Evolutionary conservation across 78 protist genomes (phyloP), one percentile per base, ranked within the genome.

Genomic region (Monosiga brevicollis): DNA sequence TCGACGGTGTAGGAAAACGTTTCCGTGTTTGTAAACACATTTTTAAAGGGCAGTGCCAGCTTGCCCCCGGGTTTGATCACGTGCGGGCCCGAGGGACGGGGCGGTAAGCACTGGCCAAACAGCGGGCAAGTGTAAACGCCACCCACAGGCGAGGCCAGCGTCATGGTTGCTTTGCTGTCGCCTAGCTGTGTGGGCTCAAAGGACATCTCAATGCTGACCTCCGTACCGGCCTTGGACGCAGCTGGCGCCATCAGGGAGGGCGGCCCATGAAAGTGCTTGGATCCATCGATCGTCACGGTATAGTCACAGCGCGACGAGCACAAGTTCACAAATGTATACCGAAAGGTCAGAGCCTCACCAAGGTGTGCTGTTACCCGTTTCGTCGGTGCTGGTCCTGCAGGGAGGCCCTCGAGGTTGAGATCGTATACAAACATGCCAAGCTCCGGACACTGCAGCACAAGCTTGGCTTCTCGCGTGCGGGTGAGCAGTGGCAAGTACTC

Each of bases 61-160:
- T 42, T 41, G 35, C 55, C 73, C 22, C 76, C 79, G n/a, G 80
- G 38, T 76, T 72, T 72, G 84, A 90, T 81, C 22, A 22, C 54
- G 73, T 86, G 9, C 34, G 96, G 96, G 23, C 96, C 96, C 73
- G 88, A 92, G 70, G 91, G 93, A 42, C 29, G 11, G 20, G 96
- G 92, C 38, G 87, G 80, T 43, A 70, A 20, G 38, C 93, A 85
- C 24, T n/a, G 38, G 39, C 93, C 96, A 2, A 42, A 0, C 42
- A 93, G 87, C 6, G 75, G 15, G 83, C 86, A 76, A 22, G 25
- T 0, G 90, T 87, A 90, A 41, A 82, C 88, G 11, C 96, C 96
- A 24, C 90, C 96, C 1, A 25, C 73, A 3, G 83, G 76, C 15
- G 89, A 84, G n/a, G 83, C 0, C 54, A 90, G 43, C 24, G n/a